Base-by-base conservation (phyloP, 208 protist species). In the Naegleria fowleri region DNA sequence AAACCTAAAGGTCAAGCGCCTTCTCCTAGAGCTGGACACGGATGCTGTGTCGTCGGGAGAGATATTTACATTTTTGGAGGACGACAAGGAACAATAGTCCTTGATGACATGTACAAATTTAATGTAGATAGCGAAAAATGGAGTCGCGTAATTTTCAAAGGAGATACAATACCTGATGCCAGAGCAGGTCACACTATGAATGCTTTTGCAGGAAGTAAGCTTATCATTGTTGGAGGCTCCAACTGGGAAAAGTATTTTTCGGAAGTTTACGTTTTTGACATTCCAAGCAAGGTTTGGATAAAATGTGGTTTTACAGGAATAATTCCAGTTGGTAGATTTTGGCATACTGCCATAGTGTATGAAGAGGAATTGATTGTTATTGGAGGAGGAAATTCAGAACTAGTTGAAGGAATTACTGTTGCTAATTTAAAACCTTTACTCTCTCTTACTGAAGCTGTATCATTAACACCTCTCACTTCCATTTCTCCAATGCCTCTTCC, bases 11-110 rank as follows among this genome's bases (percentile, higher is more conserved):
- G 86, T 36, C 4, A 5, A 41, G 33, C 33, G 29, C 86, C 83
- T 33, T 25, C n/a, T 41, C 33, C 25, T 25, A 59, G 86, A 75
- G 86, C 86, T 16, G 86, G 86, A 40, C 86, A 89, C 11, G 5
- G 48, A 40, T 22, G n/a, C 29, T 38, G n/a, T 40, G 86, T 89
- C 16, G 29, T 89, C 5, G n/a, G 22, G 0, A 38, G 51, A 38
- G 25, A 55, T 41, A 89, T 89, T 67, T 89, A 67, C 33, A 25
- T 89, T 36, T 89, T 89, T 89, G 86, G 86, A 38, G 86, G 86
- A 38, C 33, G 86, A 67, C 19, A 38, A 22, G 86, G 86, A 67
- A 67, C 43, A 5, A 67, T 67, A 29, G 7, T 89, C 16, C 39
- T 67, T 7, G 7, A 89, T 38, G 86, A 89, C 22, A 67, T 67